Conservation (phyloP, 345 rosid genomes). For the Firmiana major region DNA sequence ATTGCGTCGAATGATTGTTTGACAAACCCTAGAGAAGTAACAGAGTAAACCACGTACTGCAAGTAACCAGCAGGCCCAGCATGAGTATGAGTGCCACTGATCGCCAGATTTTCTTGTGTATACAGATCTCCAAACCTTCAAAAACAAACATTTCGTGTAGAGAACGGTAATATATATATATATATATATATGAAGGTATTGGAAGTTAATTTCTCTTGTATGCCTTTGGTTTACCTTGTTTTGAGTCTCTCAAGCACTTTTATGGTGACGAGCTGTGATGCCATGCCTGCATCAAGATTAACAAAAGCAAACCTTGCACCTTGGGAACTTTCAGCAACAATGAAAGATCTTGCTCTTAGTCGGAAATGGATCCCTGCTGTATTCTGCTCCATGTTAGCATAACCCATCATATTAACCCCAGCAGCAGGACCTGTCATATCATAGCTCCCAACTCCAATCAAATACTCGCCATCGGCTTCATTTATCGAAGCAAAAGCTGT, state of each 20-base stretch:
- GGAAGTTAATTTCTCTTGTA: neutral
- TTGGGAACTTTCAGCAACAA: slow-evolving; percentile 36
- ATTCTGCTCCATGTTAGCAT: slow-evolving; percentile 44
- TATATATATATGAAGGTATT: neutral
- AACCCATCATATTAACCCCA: slow-evolving; percentile 63
- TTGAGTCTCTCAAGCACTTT: slow-evolving; percentile 42
- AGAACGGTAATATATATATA: neutral
- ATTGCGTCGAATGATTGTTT: slow-evolving; percentile 54
- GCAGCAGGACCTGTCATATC: slow-evolving; percentile 64
- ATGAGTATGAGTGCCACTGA: slow-evolving; percentile 60
- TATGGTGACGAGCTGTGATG: slow-evolving; percentile 54
- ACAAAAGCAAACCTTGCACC: slow-evolving; percentile 57
- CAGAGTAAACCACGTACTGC: slow-evolving; percentile 46
- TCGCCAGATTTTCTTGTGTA: slow-evolving; percentile 48
- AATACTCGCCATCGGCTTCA: slow-evolving; percentile 28
- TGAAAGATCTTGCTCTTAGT: slow-evolving; percentile 48
- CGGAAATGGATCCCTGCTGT: slow-evolving; percentile 58
- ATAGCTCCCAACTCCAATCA: slow-evolving; percentile 54
- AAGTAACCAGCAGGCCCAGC: slow-evolving; percentile 59
- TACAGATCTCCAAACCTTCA: slow-evolving; percentile 51
- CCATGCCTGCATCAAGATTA: slow-evolving; percentile 62
- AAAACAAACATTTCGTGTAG: too few species aligned
- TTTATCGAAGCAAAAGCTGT: neutral
- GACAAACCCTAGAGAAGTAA: slow-evolving; percentile 52
- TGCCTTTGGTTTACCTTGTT: slow-evolving; percentile 27